Conservation (phyloP, 495 filamentous ascomycete genomes). For the Cenococcum geophilum region DNA sequence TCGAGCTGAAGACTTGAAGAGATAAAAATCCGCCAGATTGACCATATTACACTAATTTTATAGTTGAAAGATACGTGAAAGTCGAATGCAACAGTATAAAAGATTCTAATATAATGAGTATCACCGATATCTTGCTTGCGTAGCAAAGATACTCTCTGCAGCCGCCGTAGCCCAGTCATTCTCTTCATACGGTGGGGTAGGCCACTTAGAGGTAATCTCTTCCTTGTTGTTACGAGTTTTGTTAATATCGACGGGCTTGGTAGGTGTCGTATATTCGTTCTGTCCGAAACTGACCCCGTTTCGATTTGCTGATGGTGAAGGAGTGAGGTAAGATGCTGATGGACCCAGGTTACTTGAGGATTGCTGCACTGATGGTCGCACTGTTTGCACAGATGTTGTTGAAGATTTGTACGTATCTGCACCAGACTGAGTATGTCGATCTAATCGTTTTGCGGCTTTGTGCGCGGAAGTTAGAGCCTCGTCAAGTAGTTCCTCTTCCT, state of each 20-base stretch:
- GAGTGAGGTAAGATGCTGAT: constrained; percentile 81
- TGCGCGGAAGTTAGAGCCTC: constrained; percentile 63
- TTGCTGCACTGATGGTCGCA: constrained; percentile 26
- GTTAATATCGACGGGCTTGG: constrained; percentile 54
- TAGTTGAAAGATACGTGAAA: constrained; percentile 14
- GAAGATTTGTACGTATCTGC: constrained; percentile 38
- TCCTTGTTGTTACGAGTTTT: constrained; percentile 44
- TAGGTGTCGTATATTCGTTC: constrained; percentile 43
- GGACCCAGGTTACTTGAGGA: constrained; percentile 48
- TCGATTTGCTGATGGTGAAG: constrained; percentile 79
- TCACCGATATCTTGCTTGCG: constrained; percentile 30
- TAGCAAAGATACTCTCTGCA: constrained; percentile 62
- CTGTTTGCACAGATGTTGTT: constrained; percentile 10
- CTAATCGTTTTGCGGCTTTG: constrained; percentile 51
- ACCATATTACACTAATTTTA: constrained; percentile 23
- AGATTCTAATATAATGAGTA: constrained; percentile 1
- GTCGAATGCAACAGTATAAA: constrained; percentile 10
- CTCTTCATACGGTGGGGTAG: constrained; percentile 91
- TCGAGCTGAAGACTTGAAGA: constrained; percentile 3
- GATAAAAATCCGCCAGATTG: constrained; percentile 8
- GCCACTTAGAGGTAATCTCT: constrained; percentile 67
- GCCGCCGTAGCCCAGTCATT: constrained; percentile 82
- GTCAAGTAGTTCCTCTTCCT: constrained; percentile 92
- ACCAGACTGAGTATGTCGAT: constrained; percentile 36
- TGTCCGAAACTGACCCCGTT: constrained; percentile 66